Evolutionary conservation across 1,139 yeast genomes (phyloP).

Genomic region (Hanseniaspora sp.): DNA sequence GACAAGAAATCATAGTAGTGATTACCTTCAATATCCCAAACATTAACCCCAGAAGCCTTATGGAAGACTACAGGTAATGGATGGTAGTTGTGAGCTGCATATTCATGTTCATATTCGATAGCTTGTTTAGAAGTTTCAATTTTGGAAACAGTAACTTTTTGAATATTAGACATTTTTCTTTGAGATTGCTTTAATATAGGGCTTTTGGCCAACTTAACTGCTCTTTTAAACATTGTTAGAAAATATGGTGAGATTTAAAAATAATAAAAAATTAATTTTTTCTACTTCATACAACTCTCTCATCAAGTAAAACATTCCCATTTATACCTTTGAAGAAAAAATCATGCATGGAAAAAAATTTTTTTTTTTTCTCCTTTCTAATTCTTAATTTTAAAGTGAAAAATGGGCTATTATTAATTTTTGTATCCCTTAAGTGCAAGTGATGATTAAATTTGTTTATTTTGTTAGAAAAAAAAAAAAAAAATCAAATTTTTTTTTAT

Average conservation of each 20-base stretch:
- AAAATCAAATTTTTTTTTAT: too few species aligned
- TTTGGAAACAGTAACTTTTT: slow-evolving; percentile 27
- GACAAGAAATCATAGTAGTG: slow-evolving; percentile 79
- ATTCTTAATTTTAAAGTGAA: not conserved
- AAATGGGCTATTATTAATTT: not conserved
- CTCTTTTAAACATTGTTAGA: too few species aligned
- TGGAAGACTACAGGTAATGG: slow-evolving; percentile 91
- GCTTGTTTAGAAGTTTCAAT: slow-evolving; percentile 57
- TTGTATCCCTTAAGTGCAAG: slow-evolving; percentile 14
- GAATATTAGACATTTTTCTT: slow-evolving; percentile 15
- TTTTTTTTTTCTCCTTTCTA: too few species aligned
- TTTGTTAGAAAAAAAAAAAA: not conserved
- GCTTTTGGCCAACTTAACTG: not conserved
- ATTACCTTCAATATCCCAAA: slow-evolving; percentile 95
- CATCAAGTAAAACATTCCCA: too few species aligned
- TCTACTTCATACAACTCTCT: too few species aligned
- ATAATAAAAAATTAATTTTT: too few species aligned
- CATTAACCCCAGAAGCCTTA: slow-evolving; percentile 80
- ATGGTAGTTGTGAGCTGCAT: slow-evolving; percentile 94
- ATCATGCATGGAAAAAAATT: too few species aligned
- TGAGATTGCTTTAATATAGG: not conserved
- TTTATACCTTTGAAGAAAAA: too few species aligned
- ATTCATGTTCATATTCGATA: slow-evolving; percentile 56
- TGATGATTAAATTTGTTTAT: not conserved
- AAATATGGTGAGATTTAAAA: too few species aligned